Percentiles rank a stretch among this genome's conserved stretches.
phyloP scores from a whole-genome alignment of 2,329 filamentous ascomycete species.

The Fusarium robinianum region DNA sequence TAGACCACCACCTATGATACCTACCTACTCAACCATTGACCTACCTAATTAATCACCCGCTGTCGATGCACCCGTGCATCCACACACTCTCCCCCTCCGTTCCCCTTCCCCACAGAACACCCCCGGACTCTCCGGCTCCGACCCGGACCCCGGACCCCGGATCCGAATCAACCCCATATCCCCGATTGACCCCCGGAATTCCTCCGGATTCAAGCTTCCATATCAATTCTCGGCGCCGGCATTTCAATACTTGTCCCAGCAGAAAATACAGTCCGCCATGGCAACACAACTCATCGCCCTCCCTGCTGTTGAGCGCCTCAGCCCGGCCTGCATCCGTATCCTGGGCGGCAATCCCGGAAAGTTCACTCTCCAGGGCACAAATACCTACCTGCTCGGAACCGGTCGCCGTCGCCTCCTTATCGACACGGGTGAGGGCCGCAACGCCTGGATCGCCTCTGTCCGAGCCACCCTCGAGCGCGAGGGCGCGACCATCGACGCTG shows the following conservation, averaged over 20 bases:
- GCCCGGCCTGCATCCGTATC: constrained; percentile 78
- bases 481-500: constrained; percentile 67
- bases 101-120: constrained; percentile 11
- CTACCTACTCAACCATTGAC: no score
- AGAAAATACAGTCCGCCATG: no score
- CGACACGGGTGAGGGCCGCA: constrained; percentile 84
- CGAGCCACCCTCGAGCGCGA: constrained; percentile 68
- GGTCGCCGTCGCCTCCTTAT: constrained; percentile 77
- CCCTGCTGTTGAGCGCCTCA: constrained; percentile 76
- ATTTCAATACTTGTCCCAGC: not conserved
- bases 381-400: constrained; percentile 89
- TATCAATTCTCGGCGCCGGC: not conserved
- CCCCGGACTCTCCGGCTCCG: constrained; percentile 16
- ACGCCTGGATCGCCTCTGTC: constrained; percentile 72
- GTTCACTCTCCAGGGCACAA: constrained; percentile 77
- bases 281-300: constrained; percentile 65
- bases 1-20: no score
- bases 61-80: no score
- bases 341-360: constrained; percentile 91
- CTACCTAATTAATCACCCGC: no score
- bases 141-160: constrained; percentile 16
- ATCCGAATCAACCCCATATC: constrained; percentile 26
- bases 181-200: constrained; percentile 6
- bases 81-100: no score
- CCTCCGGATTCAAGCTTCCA: not conserved